Conservation (phyloP, 306 rosid genomes). For the Gynostemma pentaphyllum region DNA sequence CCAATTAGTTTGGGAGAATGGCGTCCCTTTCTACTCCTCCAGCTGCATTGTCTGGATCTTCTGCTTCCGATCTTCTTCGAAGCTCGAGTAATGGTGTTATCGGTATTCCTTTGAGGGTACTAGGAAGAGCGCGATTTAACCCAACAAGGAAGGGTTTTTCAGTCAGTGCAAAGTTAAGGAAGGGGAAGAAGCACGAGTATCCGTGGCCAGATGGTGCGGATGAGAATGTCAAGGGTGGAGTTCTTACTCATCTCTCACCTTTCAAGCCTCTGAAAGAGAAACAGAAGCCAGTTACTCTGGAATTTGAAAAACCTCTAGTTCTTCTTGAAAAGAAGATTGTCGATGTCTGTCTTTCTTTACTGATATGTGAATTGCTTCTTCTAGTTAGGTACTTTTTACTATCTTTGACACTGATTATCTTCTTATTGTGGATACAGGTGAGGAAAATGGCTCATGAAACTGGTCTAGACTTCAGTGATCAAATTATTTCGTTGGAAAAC, state of each 20-base stretch:
- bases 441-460: slow-evolving; percentile 80
- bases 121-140: slow-evolving; percentile 44
- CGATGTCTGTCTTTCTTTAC: slow-evolving; percentile 39
- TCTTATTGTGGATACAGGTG: slow-evolving; percentile 33
- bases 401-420: slow-evolving; percentile 2
- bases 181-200: slow-evolving; percentile 67
- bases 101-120: slow-evolving; percentile 56
- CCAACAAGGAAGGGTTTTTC: slow-evolving; percentile 37
- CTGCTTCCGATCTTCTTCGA: slow-evolving; percentile 82
- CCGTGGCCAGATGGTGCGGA: slow-evolving; percentile 87
- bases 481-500: slow-evolving; percentile 54
- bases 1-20: slow-evolving; percentile 28
- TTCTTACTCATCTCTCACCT: slow-evolving; percentile 49
- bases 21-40: slow-evolving; percentile 49
- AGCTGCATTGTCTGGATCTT: slow-evolving; percentile 35
- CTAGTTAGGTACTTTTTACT: neutral
- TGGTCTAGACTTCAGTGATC: slow-evolving; percentile 85
- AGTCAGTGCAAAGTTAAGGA: slow-evolving; percentile 53
- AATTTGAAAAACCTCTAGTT: slow-evolving; percentile 68
- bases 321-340: slow-evolving; percentile 72
- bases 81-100: slow-evolving; percentile 53
- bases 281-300: slow-evolving; percentile 65
- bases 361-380: slow-evolving; percentile 14
- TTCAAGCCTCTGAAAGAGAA: slow-evolving; percentile 79
- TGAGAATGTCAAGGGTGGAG: slow-evolving; percentile 76